Percentiles rank a stretch among this genome's conserved stretches.
Evolutionary conservation across 2,329 filamentous ascomycete species (phyloP).

Genomic region (Epichloe glyceriae): DNA sequence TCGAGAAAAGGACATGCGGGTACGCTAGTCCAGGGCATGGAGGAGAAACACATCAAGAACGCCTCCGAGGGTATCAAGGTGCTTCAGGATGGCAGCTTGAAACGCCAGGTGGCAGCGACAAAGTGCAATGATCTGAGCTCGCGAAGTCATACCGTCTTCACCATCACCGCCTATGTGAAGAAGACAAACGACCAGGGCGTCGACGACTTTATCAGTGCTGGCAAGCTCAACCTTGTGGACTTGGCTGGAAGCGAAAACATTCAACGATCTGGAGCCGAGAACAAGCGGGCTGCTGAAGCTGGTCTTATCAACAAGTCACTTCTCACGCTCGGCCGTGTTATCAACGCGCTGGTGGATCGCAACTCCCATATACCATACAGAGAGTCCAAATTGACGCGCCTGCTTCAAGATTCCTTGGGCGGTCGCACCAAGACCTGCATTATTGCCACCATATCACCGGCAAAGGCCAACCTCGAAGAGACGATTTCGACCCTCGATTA

Average conservation of each 20-base stretch:
- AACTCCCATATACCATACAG: constrained; percentile 79
- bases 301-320: constrained; percentile 97
- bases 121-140: constrained; percentile 98
- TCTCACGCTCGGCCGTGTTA: constrained; percentile 86
- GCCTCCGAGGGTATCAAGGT: constrained; percentile 79
- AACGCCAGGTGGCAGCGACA: constrained; percentile 96
- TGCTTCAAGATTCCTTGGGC: constrained; percentile 92
- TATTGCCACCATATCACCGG: constrained; percentile 89
- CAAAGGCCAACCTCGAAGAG: constrained; percentile 90
- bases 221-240: constrained; percentile 94
- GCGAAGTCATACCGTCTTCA: constrained; percentile 94
- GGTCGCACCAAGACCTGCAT: constrained; percentile 97
- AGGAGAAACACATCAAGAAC: constrained; percentile 82
- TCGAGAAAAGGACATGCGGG: constrained; percentile 72
- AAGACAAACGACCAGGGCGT: constrained; percentile 67
- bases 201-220: constrained; percentile 79
- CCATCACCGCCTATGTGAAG: constrained; percentile 84
- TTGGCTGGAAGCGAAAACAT: constrained; percentile 97
- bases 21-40: constrained; percentile 93
- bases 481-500: constrained; percentile 98
- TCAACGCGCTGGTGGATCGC: constrained; percentile 90
- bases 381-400: constrained; percentile 88
- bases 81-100: constrained; percentile 78
- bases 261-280: constrained; percentile 89
- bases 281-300: constrained; percentile 91